Percentiles rank a stretch among this genome's conserved stretches.
phyloP scores from a whole-genome alignment of 1,284 basidiomycete species.

The Ceratobasidium sp. region DNA sequence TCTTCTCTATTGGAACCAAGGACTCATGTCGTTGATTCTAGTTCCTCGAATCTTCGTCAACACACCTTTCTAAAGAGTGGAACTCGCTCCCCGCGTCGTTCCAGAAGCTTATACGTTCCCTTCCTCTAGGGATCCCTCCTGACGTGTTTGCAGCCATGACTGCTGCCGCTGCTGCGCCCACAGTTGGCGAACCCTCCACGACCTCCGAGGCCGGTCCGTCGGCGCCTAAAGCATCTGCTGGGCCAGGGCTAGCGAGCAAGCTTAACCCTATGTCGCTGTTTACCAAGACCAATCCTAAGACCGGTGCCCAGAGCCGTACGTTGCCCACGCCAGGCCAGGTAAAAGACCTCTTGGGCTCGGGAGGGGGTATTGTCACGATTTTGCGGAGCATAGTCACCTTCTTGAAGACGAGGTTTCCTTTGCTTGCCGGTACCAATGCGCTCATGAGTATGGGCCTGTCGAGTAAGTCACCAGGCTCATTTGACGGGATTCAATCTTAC shows the following conservation, averaged over 20 bases:
- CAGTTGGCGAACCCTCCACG: background rate
- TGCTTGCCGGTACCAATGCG: constrained; percentile 30
- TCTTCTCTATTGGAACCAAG: background rate
- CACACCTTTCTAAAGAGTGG: constrained; percentile 31
- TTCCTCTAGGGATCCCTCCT: constrained; percentile 28
- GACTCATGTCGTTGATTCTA: background rate
- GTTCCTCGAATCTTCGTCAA: constrained; percentile 35
- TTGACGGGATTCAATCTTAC: background rate
- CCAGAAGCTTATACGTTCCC: constrained; percentile 36
- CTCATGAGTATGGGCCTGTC: constrained; percentile 36
- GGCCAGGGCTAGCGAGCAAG: constrained; percentile 23
- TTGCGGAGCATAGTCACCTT: constrained; percentile 26
- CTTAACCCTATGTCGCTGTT: constrained; percentile 34
- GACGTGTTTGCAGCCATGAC: constrained; percentile 36
- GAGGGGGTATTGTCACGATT: constrained; percentile 29
- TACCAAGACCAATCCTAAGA: constrained; percentile 29
- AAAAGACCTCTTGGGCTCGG: constrained; percentile 27
- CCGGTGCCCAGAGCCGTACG: constrained; percentile 27
- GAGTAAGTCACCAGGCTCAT: background rate
- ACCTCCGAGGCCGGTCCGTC: background rate
- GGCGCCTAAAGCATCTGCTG: constrained; percentile 4
- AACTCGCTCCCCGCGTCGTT: constrained; percentile 27
- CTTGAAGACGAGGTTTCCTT: constrained; percentile 21
- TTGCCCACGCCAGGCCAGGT: constrained; percentile 22
- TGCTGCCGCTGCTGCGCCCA: constrained; percentile 20